Conservation (phyloP, 2,329 filamentous ascomycete species). For the Xylariales sp. region DNA sequence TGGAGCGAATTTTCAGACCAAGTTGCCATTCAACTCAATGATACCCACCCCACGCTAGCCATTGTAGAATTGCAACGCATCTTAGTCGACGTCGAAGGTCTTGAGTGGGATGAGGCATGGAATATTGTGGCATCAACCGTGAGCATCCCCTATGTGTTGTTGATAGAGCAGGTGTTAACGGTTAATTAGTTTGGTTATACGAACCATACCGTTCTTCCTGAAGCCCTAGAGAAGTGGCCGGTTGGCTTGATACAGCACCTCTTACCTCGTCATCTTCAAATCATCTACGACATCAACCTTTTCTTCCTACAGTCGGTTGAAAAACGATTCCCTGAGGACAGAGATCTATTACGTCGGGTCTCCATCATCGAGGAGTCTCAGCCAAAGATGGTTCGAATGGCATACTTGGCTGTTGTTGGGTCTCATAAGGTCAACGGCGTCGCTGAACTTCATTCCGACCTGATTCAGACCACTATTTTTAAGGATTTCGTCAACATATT, state of each 20-base stretch:
- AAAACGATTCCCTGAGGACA: constrained; percentile 87
- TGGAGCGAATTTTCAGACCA: constrained; percentile 96
- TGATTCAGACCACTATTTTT: constrained; percentile 99
- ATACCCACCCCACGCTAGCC: constrained; percentile 95
- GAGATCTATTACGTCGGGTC: constrained; percentile 85
- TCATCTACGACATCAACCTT: constrained; percentile 98
- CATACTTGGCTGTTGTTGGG: constrained; percentile 91
- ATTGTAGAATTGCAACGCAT: constrained; percentile 97
- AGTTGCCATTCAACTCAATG: constrained; percentile 96
- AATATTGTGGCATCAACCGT: constrained; percentile 76
- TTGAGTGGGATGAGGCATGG: constrained; percentile 96
- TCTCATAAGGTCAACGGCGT: constrained; percentile 99
- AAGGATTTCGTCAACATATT: constrained; percentile 98
- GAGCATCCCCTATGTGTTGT: constrained; percentile 49
- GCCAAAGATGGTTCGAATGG: constrained; percentile 99
- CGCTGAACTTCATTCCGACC: constrained; percentile 94
- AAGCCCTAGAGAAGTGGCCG: constrained; percentile 98
- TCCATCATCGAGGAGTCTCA: constrained; percentile 98
- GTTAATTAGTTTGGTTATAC: constrained; percentile 84
- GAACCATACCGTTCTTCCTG: constrained; percentile 97
- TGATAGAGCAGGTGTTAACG: constrained; percentile 35
- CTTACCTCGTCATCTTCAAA: constrained; percentile 92
- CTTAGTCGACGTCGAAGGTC: constrained; percentile 85
- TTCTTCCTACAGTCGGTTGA: constrained; percentile 93
- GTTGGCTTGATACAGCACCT: constrained; percentile 92